Percentiles rank a stretch among this genome's conserved stretches.
Evolutionary conservation across 805 yeast genomes (phyloP).

Genomic region (Candida oleophila): DNA sequence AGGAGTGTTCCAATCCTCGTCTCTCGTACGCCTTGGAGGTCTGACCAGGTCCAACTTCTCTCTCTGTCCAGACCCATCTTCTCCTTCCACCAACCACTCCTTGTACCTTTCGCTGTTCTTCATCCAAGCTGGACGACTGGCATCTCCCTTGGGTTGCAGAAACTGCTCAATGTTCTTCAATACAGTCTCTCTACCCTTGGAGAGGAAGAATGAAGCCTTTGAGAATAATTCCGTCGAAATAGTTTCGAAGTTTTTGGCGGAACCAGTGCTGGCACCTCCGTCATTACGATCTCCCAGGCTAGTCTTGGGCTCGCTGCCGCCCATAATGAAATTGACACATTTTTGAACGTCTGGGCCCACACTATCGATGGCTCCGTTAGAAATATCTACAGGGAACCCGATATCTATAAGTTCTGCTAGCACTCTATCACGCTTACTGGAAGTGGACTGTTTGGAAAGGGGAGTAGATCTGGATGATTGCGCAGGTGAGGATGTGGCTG

Average conservation of each 20-base stretch:
- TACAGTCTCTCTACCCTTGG: constrained; percentile 59
- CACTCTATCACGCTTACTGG: constrained; percentile 41
- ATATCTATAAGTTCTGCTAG: constrained; percentile 74
- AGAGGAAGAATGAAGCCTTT: constrained; percentile 58
- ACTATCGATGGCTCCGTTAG: constrained; percentile 56
- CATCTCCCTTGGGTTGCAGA: constrained; percentile 27
- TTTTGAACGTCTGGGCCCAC: constrained; percentile 61
- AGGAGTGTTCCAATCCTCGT: neutral
- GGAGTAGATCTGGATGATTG: neutral
- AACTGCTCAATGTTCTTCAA: constrained; percentile 63
- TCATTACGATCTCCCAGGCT: constrained; percentile 7
- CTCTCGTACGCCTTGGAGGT: neutral
- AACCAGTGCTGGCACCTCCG: neutral
- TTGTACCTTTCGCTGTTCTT: constrained; percentile 51
- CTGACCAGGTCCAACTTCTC: neutral
- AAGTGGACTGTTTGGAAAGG: constrained; percentile 1
- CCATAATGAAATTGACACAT: constrained; percentile 69
- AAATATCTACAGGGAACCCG: constrained; percentile 67
- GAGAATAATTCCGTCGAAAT: constrained; percentile 55
- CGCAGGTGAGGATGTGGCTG: constrained; percentile 3
- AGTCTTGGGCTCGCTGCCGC: constrained; percentile 9
- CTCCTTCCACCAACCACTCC: constrained; percentile 14
- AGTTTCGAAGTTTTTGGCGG: constrained; percentile 38
- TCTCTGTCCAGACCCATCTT: neutral
- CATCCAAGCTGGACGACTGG: constrained; percentile 72